Evolutionary conservation across 805 yeast genomes (phyloP), one percentile per base, ranked within the genome.

Genomic region (Zygosaccharomyces lentus): DNA sequence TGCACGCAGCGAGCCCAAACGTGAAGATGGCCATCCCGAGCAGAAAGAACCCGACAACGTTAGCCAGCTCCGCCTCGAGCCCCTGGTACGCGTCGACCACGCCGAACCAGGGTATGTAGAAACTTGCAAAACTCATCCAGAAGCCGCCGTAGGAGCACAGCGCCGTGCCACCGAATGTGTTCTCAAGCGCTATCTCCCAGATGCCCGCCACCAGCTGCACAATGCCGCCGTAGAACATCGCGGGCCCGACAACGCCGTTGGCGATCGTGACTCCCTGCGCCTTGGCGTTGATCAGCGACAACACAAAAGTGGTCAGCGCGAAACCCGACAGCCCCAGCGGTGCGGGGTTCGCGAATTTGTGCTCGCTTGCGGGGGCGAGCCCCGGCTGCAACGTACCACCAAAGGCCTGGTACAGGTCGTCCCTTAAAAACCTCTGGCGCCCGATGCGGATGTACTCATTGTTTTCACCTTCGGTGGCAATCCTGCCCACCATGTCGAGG

Each of bases 341-440:
- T 27, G 80, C 80, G n/a, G 85, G 82, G 57, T 79, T 80, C 41
- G 78, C 85, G 52, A 80, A 70, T 50, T 73, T 72, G 55, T 81
- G 79, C 10, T 67, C 61, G 6, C 89, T 75, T 6, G 78, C 74
- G 10, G 74, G 70, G 34, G 75, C 60, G 42, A 70, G 34, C 70
- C 86, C 89, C 10, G 91, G 86, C 54, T 80, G 81, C 61, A 84
- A 67, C 10, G 82, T 73, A 81, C 96, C 95, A 62, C 95, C 96
- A 52, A 83, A 83, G 1, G 89, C 89, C 21, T 65, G 64, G 36
- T 71, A 65, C 45, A 83, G 70, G 41, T 83, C 90, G 45, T 72
- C 66, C 55, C 75, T 76, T 46, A 77, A 70, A 48, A 82, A 87
- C 62, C 75, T 80, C 49, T 82, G 80, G 55, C 78, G 74, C 5